Evolutionary conservation across 257 asterid genomes (phyloP).

Genomic region (Capsicum pubescens): DNA sequence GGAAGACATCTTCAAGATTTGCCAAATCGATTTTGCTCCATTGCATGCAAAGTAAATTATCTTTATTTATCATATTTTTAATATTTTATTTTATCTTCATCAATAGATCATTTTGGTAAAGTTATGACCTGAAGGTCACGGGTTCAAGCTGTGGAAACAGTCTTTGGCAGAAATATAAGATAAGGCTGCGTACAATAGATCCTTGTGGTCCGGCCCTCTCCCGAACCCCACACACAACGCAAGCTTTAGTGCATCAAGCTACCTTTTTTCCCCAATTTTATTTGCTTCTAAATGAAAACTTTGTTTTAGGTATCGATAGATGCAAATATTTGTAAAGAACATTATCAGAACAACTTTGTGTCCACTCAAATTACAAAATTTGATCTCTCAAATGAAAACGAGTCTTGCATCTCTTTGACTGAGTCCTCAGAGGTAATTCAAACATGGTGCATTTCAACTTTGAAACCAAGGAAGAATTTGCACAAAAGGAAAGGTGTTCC

Average conservation of each 20-base stretch:
- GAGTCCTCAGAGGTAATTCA: constrained; percentile 61
- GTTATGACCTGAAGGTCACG: too few species aligned
- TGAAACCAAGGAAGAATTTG: constrained; percentile 52
- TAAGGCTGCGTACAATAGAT: too few species aligned
- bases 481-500: constrained; percentile 71
- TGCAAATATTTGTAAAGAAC: constrained; percentile 32
- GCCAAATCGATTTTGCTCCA: constrained; percentile 74
- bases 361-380: constrained; percentile 32
- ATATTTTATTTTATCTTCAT: neutral
- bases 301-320: constrained; percentile 48
- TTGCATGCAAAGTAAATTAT: constrained; percentile 68
- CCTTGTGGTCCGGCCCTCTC: too few species aligned
- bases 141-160: too few species aligned
- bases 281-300: neutral
- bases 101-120: too few species aligned
- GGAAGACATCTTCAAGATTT: constrained; percentile 74
- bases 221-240: too few species aligned
- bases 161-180: too few species aligned
- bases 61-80: too few species aligned
- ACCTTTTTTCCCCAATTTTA: neutral
- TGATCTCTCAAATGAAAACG: constrained; percentile 37
- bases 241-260: too few species aligned
- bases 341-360: constrained; percentile 24
- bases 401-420: constrained; percentile 39
- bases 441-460: constrained; percentile 43